A percentile compares a stretch with the other conserved stretches of the same genome.
Evolutionary conservation across 331 rosid species (phyloP).

Genomic region (Prunus yedoensis): DNA sequence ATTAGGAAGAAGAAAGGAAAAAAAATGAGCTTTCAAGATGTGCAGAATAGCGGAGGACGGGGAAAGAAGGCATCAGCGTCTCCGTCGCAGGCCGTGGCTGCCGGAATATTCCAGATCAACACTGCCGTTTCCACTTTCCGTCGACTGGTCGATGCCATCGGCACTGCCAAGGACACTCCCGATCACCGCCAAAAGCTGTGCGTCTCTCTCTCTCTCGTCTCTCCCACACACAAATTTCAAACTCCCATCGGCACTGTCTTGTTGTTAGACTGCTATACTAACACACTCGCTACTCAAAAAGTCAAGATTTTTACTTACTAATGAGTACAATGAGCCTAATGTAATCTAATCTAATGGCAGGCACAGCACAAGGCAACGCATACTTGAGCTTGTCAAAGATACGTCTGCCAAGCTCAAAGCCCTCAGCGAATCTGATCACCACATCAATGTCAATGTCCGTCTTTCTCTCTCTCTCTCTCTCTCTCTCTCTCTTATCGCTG

Average conservation of each 20-base stretch:
- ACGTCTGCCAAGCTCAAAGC: conserved; percentile 75
- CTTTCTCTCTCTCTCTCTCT: not conserved
- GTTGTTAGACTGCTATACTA: no score
- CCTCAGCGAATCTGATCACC: conserved; percentile 49
- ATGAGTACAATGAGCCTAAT: no score
- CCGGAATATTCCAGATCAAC: conserved; percentile 81
- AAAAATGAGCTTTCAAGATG: conserved; percentile 76
- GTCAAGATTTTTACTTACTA: no score
- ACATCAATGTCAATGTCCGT: conserved; percentile 35
- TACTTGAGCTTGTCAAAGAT: conserved; percentile 67
- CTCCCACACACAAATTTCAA: not conserved
- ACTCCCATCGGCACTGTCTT: no score
- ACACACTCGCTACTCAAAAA: no score
- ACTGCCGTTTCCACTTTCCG: conserved; percentile 70
- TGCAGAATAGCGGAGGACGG: conserved; percentile 34
- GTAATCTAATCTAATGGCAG: conserved; percentile 32
- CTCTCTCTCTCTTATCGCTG: not conserved
- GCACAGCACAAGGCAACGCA: conserved; percentile 63
- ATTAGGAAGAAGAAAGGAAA: no score
- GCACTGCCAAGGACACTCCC: conserved; percentile 70
- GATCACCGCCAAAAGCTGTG: conserved; percentile 72
- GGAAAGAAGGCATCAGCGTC: conserved; percentile 20
- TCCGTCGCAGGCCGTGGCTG: conserved; percentile 67
- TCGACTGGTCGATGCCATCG: conserved; percentile 67
- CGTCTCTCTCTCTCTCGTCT: conserved; percentile 4